Conservation (phyloP, 306 rosid genomes). For the Acacia confusa region DNA sequence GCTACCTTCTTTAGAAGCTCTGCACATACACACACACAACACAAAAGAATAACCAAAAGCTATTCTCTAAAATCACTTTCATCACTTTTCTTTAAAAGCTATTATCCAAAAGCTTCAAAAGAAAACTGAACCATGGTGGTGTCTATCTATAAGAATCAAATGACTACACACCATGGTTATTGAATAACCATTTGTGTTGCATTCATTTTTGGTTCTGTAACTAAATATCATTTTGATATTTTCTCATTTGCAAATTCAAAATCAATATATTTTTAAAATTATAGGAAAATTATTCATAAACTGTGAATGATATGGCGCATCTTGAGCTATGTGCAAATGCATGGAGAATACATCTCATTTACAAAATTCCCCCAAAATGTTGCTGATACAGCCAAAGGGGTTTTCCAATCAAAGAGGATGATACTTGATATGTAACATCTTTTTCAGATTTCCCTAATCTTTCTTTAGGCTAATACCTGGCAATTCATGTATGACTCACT, state of each 20-base stretch:
- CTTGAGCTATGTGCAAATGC: background rate
- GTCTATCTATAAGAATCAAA: background rate
- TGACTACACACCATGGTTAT: background rate
- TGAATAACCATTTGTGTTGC: background rate
- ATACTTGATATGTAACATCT: conserved; percentile 1
- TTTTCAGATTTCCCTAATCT: background rate
- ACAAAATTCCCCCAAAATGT: background rate
- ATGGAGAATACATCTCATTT: background rate
- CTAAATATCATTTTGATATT: background rate
- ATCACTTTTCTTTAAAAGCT: too few species aligned
- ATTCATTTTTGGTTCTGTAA: background rate
- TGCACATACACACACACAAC: background rate
- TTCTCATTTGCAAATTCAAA: background rate
- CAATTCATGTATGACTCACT: background rate
- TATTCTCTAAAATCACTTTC: too few species aligned
- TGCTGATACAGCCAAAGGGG: background rate
- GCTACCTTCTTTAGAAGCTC: conserved; percentile 2
- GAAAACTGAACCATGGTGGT: too few species aligned
- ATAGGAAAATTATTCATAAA: background rate
- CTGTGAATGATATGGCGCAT: too few species aligned
- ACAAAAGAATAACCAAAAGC: background rate
- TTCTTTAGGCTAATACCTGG: conserved; percentile 19
- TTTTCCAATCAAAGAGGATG: background rate
- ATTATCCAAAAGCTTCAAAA: too few species aligned
- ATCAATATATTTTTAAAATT: background rate